phyloP scores from a whole-genome alignment of 768 basidiomycete species.

The Lactifluus volemus region DNA sequence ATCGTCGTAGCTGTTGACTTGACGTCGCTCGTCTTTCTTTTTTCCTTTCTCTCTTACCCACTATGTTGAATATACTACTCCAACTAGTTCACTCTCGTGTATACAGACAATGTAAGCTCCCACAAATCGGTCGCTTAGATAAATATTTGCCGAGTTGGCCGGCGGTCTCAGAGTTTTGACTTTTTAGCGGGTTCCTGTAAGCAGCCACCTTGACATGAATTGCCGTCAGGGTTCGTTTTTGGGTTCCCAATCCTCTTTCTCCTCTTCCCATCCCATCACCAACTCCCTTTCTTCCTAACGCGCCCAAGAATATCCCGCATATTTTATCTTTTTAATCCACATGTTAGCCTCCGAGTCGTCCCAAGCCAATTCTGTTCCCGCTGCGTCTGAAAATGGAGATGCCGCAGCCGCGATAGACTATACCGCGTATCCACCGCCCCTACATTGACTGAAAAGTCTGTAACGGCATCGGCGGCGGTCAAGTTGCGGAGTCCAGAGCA shows the following conservation, averaged over 20 bases:
- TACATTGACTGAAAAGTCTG: background rate
- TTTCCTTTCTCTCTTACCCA: background rate
- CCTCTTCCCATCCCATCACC: too few relatives aligned
- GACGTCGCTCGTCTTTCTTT: background rate
- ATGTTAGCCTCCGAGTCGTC: background rate
- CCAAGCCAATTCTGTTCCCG: background rate
- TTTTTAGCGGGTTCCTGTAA: too few relatives aligned
- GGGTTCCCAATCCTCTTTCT: too few relatives aligned
- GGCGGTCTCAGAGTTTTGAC: too few relatives aligned
- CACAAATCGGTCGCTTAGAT: too few relatives aligned
- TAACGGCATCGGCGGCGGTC: background rate
- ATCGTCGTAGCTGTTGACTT: background rate
- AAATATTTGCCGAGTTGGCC: too few relatives aligned
- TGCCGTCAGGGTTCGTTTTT: too few relatives aligned
- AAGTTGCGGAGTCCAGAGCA: constrained; percentile 35
- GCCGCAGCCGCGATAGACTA: background rate
- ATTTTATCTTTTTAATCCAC: too few relatives aligned
- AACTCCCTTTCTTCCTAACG: too few relatives aligned
- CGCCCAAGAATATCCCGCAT: too few relatives aligned
- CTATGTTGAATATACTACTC: background rate
- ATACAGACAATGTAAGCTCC: background rate
- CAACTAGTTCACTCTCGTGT: background rate
- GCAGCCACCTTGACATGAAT: too few relatives aligned
- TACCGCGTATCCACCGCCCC: constrained; percentile 8
- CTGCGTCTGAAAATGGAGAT: constrained; percentile 2